Conservation (phyloP, 768 basidiomycete species). For the Cystoderma amianthinum region DNA sequence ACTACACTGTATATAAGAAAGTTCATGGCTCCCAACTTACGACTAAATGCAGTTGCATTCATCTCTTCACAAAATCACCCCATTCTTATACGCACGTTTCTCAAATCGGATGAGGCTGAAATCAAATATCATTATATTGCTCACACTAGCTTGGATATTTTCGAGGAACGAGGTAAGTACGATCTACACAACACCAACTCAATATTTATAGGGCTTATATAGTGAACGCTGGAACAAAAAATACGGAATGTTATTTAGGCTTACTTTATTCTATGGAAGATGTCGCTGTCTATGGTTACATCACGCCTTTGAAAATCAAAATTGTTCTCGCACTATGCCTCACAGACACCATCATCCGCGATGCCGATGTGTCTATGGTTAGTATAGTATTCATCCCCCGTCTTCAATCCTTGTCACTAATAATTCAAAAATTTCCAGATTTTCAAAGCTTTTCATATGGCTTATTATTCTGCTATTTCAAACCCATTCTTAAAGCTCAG, state of each 20-base stretch:
- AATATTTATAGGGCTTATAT: not conserved
- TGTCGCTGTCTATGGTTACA: constrained; percentile 87
- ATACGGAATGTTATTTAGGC: constrained; percentile 76
- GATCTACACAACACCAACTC: not conserved
- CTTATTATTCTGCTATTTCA: constrained; percentile 75
- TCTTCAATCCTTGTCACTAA: no score
- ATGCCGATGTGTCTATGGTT: constrained; percentile 73
- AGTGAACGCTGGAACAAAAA: constrained; percentile 50
- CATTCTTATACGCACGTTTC: constrained; percentile 72
- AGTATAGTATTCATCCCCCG: constrained; percentile 14
- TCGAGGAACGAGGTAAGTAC: constrained; percentile 81
- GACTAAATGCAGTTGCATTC: constrained; percentile 78
- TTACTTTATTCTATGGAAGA: constrained; percentile 90
- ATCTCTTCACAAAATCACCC: constrained; percentile 80
- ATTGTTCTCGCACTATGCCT: constrained; percentile 77
- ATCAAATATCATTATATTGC: constrained; percentile 90
- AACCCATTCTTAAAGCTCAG: constrained; percentile 83
- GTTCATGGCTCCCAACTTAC: constrained; percentile 59
- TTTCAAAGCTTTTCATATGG: constrained; percentile 85
- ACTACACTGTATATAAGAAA: not conserved
- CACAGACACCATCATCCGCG: constrained; percentile 75
- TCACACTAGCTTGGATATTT: constrained; percentile 84
- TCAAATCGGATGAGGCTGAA: constrained; percentile 41
- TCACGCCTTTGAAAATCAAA: constrained; percentile 83
- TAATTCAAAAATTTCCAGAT: no score